Evolutionary conservation across 1,284 basidiomycete genomes (phyloP).

Genomic region (Ceratobasidium sp.): DNA sequence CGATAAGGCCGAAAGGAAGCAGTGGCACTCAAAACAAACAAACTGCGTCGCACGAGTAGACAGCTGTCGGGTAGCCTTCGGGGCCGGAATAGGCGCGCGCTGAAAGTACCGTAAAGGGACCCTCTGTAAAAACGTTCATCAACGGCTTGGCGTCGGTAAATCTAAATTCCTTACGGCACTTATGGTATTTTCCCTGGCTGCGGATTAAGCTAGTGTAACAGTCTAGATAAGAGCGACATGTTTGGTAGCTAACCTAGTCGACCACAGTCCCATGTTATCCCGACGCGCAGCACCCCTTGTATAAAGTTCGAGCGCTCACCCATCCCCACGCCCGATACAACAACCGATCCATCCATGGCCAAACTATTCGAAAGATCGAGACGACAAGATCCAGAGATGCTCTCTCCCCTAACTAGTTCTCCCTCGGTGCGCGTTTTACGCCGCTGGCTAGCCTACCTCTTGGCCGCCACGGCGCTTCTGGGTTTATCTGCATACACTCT

Average conservation of each 20-base stretch:
- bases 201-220: conserved; percentile 3
- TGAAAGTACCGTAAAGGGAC: conserved; percentile 21
- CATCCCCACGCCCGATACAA: neutral
- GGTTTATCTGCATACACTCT: conserved; percentile 9
- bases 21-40: neutral
- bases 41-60: neutral
- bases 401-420: neutral
- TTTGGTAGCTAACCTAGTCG: too few species aligned
- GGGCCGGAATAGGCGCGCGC: neutral
- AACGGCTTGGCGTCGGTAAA: conserved; percentile 5
- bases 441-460: conserved; percentile 8
- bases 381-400: conserved; percentile 6
- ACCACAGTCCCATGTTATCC: too few species aligned
- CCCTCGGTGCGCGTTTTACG: neutral
- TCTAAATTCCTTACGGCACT: conserved; percentile 30
- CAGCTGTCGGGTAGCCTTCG: neutral
- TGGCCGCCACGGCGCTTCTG: conserved; percentile 3
- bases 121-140: neutral
- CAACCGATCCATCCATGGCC: neutral
- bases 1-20: neutral
- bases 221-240: conserved; percentile 11
- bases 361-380: neutral
- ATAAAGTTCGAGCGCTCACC: neutral
- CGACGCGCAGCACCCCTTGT: neutral
- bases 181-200: conserved; percentile 17